phyloP scores from a whole-genome alignment of 2,329 filamentous ascomycete species.

The Cryphonectria nitschkei region DNA sequence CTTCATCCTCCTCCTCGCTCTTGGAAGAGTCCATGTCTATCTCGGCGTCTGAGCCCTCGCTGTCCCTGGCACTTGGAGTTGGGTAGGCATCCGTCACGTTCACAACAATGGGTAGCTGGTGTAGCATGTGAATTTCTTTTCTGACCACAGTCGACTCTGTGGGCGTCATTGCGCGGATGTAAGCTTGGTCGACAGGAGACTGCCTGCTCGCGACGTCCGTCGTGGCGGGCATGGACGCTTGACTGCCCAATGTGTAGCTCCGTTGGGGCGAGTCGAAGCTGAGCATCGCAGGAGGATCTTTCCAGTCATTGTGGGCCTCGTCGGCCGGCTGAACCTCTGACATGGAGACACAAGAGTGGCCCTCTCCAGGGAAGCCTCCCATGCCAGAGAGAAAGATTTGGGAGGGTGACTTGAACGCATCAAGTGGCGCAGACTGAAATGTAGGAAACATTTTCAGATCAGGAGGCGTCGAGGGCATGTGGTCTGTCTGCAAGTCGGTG shows the following conservation, averaged over 20 bases:
- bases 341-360: conserved; percentile 39
- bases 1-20: conserved; percentile 23
- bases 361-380: conserved; percentile 32
- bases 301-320: conserved; percentile 35
- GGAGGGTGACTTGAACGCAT: conserved; percentile 33
- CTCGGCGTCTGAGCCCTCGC: conserved; percentile 24
- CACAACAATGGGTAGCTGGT: neutral
- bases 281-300: conserved; percentile 35
- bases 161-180: conserved; percentile 34
- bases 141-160: conserved; percentile 30
- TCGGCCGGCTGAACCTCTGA: conserved; percentile 40
- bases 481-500: conserved; percentile 42
- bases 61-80: conserved; percentile 25
- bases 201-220: conserved; percentile 30
- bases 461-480: conserved; percentile 44
- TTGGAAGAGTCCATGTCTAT: conserved; percentile 11
- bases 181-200: conserved; percentile 28
- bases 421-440: conserved; percentile 33
- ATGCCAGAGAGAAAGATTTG: conserved; percentile 38
- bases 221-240: conserved; percentile 33
- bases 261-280: conserved; percentile 34
- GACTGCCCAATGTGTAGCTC: conserved; percentile 41
- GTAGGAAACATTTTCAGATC: conserved; percentile 41
- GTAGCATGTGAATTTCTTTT: conserved; percentile 21
- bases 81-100: conserved; percentile 18